phyloP scores from a whole-genome alignment of 768 basidiomycete genomes.

The Mycena haematopus region DNA sequence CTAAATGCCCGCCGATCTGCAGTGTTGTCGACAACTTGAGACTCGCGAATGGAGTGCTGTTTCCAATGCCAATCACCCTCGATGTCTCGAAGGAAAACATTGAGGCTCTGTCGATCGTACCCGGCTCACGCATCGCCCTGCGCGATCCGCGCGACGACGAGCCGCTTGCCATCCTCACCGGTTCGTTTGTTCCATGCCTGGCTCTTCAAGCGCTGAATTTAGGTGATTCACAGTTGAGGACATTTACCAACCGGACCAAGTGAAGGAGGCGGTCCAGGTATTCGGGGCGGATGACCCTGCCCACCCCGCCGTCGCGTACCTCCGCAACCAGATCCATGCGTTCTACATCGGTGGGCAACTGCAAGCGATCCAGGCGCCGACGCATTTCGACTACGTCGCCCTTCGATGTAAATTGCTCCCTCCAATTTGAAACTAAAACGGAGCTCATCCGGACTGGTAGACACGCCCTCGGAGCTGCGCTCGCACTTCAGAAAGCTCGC shows the following conservation, averaged over 20 bases:
- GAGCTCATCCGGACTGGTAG: slow-evolving; percentile 43
- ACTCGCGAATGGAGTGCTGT: slow-evolving; percentile 83
- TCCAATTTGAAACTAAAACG: neutral
- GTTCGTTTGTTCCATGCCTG: slow-evolving; percentile 47
- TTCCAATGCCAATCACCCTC: slow-evolving; percentile 95
- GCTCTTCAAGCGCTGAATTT: neutral
- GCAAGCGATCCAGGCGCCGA: slow-evolving; percentile 89
- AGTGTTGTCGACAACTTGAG: slow-evolving; percentile 92
- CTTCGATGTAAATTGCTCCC: slow-evolving; percentile 75
- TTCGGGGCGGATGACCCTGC: slow-evolving; percentile 95
- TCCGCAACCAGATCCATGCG: slow-evolving; percentile 84
- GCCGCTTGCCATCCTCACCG: slow-evolving; percentile 88
- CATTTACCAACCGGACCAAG: slow-evolving; percentile 84
- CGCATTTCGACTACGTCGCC: slow-evolving; percentile 95
- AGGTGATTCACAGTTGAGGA: slow-evolving; percentile 68
- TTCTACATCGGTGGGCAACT: slow-evolving; percentile 93
- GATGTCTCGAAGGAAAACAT: slow-evolving; percentile 88
- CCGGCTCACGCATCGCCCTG: slow-evolving; percentile 81
- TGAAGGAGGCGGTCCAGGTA: slow-evolving; percentile 87
- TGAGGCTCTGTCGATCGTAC: slow-evolving; percentile 63
- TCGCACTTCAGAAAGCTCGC: slow-evolving; percentile 96
- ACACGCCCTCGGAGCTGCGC: slow-evolving; percentile 93
- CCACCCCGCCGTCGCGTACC: slow-evolving; percentile 92
- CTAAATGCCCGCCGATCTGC: slow-evolving; percentile 18
- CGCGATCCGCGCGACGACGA: slow-evolving; percentile 95